Evolutionary conservation across 768 basidiomycete genomes (phyloP).

Genomic region (Myochromella boudieri): DNA sequence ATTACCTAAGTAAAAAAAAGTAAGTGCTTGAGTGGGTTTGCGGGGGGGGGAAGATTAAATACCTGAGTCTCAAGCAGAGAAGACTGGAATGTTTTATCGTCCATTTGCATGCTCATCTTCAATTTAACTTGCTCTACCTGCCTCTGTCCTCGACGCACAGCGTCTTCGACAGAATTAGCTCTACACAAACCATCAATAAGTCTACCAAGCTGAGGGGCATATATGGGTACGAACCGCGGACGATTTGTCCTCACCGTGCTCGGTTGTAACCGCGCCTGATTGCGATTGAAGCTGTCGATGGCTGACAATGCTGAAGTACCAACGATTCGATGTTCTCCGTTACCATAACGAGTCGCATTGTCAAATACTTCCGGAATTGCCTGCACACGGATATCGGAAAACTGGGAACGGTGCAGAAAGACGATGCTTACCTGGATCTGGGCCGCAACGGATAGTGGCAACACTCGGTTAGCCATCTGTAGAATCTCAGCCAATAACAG

Average conservation of each 20-base stretch:
- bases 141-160: constrained; percentile 82
- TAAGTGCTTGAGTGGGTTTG: not conserved
- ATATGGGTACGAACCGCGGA: constrained; percentile 50
- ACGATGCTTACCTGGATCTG: constrained; percentile 67
- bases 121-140: constrained; percentile 90
- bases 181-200: constrained; percentile 28
- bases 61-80: constrained; percentile 87
- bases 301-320: constrained; percentile 84
- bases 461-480: constrained; percentile 81
- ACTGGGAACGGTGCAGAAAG: not conserved
- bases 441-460: constrained; percentile 82
- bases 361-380: constrained; percentile 83
- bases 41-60: constrained; percentile 8
- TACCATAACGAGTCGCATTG: constrained; percentile 79
- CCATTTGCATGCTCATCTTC: constrained; percentile 91
- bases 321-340: constrained; percentile 75
- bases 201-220: not conserved
- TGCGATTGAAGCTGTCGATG: constrained; percentile 94
- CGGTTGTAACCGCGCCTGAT: constrained; percentile 70
- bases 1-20: constrained; percentile 75
- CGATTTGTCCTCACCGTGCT: constrained; percentile 52
- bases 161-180: constrained; percentile 83
- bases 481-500: constrained; percentile 89
- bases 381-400: constrained; percentile 35
- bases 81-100: constrained; percentile 88